phyloP scores from a whole-genome alignment of 1,284 basidiomycete genomes.

The Cryptococcus hybrid region DNA sequence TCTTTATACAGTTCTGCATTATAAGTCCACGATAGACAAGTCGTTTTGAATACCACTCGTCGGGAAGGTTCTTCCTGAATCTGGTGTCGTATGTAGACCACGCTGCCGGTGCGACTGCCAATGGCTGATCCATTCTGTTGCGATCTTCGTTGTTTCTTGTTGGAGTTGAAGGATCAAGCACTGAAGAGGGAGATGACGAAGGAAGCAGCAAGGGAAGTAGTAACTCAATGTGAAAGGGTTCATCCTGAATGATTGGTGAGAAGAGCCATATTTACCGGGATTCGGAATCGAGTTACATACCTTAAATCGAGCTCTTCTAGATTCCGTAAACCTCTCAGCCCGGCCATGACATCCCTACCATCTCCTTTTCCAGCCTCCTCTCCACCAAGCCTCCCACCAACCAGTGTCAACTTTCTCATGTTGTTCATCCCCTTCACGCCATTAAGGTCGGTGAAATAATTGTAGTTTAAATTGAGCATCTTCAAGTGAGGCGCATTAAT shows the following conservation, averaged over 20 bases:
- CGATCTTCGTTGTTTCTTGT: not conserved
- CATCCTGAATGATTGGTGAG: slow-evolving; percentile 59
- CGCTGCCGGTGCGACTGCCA: slow-evolving; percentile 10
- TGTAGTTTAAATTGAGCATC: slow-evolving; percentile 92
- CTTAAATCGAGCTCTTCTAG: slow-evolving; percentile 88
- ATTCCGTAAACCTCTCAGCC: slow-evolving; percentile 65
- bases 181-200: slow-evolving; percentile 5
- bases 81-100: slow-evolving; percentile 73
- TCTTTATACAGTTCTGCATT: slow-evolving; percentile 66
- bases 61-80: slow-evolving; percentile 83
- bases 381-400: slow-evolving; percentile 69
- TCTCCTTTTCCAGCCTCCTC: slow-evolving; percentile 47
- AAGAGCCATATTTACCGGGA: not conserved
- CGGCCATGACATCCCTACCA: slow-evolving; percentile 59
- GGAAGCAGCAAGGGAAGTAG: slow-evolving; percentile 76
- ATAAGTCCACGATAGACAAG: slow-evolving; percentile 82
- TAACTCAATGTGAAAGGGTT: slow-evolving; percentile 92
- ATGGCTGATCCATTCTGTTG: not conserved
- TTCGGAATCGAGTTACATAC: slow-evolving; percentile 55
- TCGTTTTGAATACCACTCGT: slow-evolving; percentile 78
- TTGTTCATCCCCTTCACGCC: slow-evolving; percentile 69
- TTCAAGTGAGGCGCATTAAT: slow-evolving; percentile 78
- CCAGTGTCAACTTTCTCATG: slow-evolving; percentile 76
- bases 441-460: slow-evolving; percentile 73
- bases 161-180: slow-evolving; percentile 7